Conservation (phyloP, 805 yeast species). For the Candida vartiovaarae region DNA sequence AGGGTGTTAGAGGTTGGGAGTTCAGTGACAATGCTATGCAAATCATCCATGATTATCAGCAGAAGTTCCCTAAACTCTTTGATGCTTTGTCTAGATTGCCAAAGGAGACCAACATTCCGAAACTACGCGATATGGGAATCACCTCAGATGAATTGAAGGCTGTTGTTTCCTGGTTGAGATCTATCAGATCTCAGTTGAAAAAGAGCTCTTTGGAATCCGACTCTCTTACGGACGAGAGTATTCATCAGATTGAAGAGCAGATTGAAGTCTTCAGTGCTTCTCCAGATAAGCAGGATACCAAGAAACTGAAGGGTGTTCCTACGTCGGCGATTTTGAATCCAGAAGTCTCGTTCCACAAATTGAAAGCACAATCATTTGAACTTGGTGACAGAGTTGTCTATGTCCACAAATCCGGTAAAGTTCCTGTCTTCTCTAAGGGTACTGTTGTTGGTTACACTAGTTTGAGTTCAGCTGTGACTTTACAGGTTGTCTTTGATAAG, state of each 20-base stretch:
- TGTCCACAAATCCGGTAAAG: constrained; percentile 81
- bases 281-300: constrained; percentile 40
- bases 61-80: constrained; percentile 58
- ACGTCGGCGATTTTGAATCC: constrained; percentile 77
- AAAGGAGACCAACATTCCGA: constrained; percentile 27
- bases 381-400: constrained; percentile 89
- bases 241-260: constrained; percentile 58
- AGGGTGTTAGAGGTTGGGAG: constrained; percentile 67
- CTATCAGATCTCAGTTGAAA: constrained; percentile 46
- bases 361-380: constrained; percentile 68
- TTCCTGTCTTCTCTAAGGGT: constrained; percentile 82
- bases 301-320: constrained; percentile 76
- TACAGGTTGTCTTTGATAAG: constrained; percentile 79
- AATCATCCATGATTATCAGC: constrained; percentile 53
- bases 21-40: constrained; percentile 69
- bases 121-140: constrained; percentile 24
- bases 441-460: constrained; percentile 77
- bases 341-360: constrained; percentile 56
- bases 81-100: constrained; percentile 28
- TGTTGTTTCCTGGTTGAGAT: constrained; percentile 37
- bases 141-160: constrained; percentile 23
- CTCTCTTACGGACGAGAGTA: constrained; percentile 59
- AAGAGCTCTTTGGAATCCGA: constrained; percentile 74
- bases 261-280: constrained; percentile 39
- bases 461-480: constrained; percentile 42